phyloP scores from a whole-genome alignment of 192 early-diverging fungal genomes.

The Gamsiella multidivaricata region DNA sequence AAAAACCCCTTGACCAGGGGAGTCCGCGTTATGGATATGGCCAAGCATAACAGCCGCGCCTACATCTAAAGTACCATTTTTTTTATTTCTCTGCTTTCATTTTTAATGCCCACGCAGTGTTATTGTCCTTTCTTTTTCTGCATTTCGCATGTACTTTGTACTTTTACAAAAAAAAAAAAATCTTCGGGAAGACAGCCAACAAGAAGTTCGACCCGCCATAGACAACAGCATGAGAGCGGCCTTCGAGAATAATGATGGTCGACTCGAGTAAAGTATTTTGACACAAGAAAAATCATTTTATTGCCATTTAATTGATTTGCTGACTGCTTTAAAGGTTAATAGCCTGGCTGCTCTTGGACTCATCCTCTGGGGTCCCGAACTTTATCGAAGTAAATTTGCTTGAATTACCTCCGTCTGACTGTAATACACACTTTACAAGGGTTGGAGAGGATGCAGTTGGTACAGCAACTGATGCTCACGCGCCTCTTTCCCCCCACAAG shows the following conservation, averaged over 20 bases:
- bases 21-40: slow-evolving; percentile 94
- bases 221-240: neutral
- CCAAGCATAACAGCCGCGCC: slow-evolving; percentile 69
- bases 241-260: too few relatives aligned
- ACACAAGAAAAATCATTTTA: neutral
- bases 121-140: slow-evolving; percentile 10
- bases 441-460: too few relatives aligned
- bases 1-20: slow-evolving; percentile 87
- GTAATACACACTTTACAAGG: too few relatives aligned
- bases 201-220: neutral
- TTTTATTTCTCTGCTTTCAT: slow-evolving; percentile 7
- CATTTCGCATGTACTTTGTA: slow-evolving; percentile 51
- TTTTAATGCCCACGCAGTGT: neutral
- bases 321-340: too few relatives aligned
- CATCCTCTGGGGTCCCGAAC: too few relatives aligned
- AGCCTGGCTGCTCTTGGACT: too few relatives aligned
- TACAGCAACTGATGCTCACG: too few relatives aligned
- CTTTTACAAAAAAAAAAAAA: slow-evolving; percentile 32
- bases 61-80: slow-evolving; percentile 29
- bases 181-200: neutral
- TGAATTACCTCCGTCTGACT: too few relatives aligned
- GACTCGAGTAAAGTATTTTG: neutral
- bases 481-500: too few relatives aligned
- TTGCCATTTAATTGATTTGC: neutral
- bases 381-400: too few relatives aligned